Evolutionary conservation across 2,329 filamentous ascomycete genomes (phyloP), one percentile per base, ranked within the genome.

Genomic region (Aureobasidium vineae): DNA sequence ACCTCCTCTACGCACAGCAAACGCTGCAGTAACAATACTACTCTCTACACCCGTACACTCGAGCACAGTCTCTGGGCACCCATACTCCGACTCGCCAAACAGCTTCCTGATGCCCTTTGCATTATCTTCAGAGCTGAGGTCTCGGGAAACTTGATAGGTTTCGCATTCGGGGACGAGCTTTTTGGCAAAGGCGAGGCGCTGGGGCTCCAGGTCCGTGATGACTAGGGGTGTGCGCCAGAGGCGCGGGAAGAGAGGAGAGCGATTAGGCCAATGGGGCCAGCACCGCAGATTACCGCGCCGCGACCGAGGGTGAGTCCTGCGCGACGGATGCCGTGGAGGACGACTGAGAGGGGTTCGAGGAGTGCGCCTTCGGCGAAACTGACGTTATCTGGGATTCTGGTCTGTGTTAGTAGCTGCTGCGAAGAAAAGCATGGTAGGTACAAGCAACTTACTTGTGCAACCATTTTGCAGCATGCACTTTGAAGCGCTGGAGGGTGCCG

Each of bases 401-500:
- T 54, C 26, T 26, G 2, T 1, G 7, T 61, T 15, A 49, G 28
- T 23, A 61, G 71, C 86, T 86, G 77, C 85, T 88, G 68, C 85
- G 76, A n/a, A 28, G 53, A 36, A 2, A 16, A 21, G 11, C 0
- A 2, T n/a, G 87, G 85, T 85, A n/a, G n/a, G n/a, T n/a, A n/a
- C n/a, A n/a, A n/a, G n/a, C n/a, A n/a, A n/a, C n/a, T 38, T 31
- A 10, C 80, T 91, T 91, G 80, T 95, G 96, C 83, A 92, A 95
- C 76, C 95, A 96, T 75, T 96, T 91, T 70, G 89, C 86, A 0
- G 92, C 91, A 5, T 93, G 84, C 19, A 83, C 77, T 82, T 94
- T 97, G 82, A 93, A 96, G 59, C 91, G 89, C 0, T 92, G 88
- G 64, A 98, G 82, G 1, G 93, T 97, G 52, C 94, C 94, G 76